Evolutionary conservation across 2,329 filamentous ascomycete genomes (phyloP).

Genomic region (Berkeleyomyces basicola): DNA sequence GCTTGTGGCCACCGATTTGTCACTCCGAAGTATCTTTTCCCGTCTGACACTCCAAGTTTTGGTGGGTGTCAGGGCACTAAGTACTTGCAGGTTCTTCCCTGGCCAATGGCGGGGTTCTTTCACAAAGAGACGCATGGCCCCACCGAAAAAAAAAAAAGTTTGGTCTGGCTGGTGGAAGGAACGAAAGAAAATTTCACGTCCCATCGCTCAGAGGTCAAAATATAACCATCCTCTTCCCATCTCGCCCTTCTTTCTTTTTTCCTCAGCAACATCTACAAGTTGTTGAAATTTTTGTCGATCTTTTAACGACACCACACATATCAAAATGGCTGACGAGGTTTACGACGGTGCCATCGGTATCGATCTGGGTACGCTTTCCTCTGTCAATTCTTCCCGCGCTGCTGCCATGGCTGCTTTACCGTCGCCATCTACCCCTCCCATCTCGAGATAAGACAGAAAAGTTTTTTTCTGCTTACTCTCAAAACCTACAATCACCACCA

Average conservation of each 20-base stretch:
- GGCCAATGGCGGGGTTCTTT: slow-evolving; percentile 12
- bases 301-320: slow-evolving; percentile 14
- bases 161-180: slow-evolving; percentile 13
- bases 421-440: not conserved
- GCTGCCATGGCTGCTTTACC: slow-evolving; percentile 13
- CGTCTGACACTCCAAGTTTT: not conserved
- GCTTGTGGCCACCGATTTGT: slow-evolving; percentile 14
- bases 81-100: slow-evolving; percentile 10
- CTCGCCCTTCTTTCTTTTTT: slow-evolving; percentile 13
- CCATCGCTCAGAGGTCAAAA: slow-evolving; percentile 14
- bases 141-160: slow-evolving; percentile 14
- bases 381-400: slow-evolving; percentile 3
- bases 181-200: slow-evolving; percentile 13
- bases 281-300: slow-evolving; percentile 14
- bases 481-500: not conserved
- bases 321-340: slow-evolving; percentile 79
- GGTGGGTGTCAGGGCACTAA: slow-evolving; percentile 1
- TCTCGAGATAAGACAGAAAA: slow-evolving; percentile 6
- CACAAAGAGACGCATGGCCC: slow-evolving; percentile 11
- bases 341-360: slow-evolving; percentile 99
- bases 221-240: slow-evolving; percentile 13
- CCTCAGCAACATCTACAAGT: slow-evolving; percentile 15
- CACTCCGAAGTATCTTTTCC: slow-evolving; percentile 9
- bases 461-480: not conserved
- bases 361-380: slow-evolving; percentile 67